Evolutionary conservation across 768 basidiomycete genomes (phyloP), one percentile per base, ranked within the genome.

Genomic region (Saitozyma sp.): DNA sequence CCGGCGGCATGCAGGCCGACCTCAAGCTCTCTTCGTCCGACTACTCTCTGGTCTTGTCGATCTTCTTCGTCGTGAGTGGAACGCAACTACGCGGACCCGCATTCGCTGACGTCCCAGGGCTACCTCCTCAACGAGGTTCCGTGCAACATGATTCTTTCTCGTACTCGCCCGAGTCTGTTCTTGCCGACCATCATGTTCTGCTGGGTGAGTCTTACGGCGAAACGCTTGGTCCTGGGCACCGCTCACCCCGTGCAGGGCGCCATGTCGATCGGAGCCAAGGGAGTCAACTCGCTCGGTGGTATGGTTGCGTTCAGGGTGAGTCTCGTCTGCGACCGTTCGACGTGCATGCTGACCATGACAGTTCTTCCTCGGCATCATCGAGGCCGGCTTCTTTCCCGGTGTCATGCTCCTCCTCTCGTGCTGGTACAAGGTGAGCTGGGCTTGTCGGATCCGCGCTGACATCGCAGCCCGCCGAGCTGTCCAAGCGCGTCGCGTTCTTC

Each of bases 91-190:
- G 3, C 45, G n/a, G 13, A 46, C n/a, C n/a, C n/a, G 45, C 45
- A 17, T 6, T 6, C 6, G 45, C 45, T 29, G 29, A 29, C 29
- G 29, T 29, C n/a, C 13, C n/a, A 46, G 45, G 71, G 45, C 16
- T 64, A 64, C 45, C 20, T 37, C 6, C 17, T 59, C 8, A 54
- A 59, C 58, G 63, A 64, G 50, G 53, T 64, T 0, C 63, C 63
- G 7, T 45, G 49, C 10, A 46, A 64, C 16, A 55, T 64, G 16
- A 61, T 78, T 38, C 65, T 78, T 17, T 46, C 45, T 3, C 63
- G 75, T 39, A 70, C 71, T n/a, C 59, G 68, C 38, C 77, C 77
- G 8, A 62, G 58, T 40, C 66, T 76, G 50, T 78, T 76, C 64
- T 61, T 78, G 5, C 70, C 71, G 3, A 46, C 64, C 17, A 56